Evolutionary conservation across 257 asterid species (phyloP).

Genomic region (Hygrophila difformis): DNA sequence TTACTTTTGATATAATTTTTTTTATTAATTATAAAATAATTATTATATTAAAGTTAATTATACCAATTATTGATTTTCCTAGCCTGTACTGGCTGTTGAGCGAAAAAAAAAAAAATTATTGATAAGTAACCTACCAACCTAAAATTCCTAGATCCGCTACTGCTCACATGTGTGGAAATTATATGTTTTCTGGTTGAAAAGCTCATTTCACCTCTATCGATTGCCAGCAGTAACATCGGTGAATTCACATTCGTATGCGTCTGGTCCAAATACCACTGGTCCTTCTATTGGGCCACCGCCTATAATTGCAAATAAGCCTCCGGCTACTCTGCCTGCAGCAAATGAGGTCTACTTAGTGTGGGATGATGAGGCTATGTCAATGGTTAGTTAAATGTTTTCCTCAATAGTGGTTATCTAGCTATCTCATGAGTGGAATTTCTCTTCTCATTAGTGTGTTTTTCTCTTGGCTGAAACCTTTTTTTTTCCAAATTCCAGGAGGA

Average conservation of each 20-base stretch:
- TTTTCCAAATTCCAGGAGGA: slow-evolving; percentile 59
- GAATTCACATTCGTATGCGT: slow-evolving; percentile 92
- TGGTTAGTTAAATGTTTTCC: slow-evolving; percentile 53
- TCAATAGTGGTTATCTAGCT: slow-evolving; percentile 5
- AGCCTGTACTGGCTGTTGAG: too few relatives aligned
- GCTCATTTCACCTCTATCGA: background rate
- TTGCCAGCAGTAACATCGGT: slow-evolving; percentile 29
- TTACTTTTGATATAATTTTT: too few relatives aligned
- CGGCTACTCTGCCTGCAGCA: slow-evolving; percentile 64
- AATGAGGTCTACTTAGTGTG: slow-evolving; percentile 94
- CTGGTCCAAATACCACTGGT: slow-evolving; percentile 90
- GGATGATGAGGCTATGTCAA: slow-evolving; percentile 99
- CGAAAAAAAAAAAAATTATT: too few relatives aligned
- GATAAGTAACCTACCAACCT: too few relatives aligned
- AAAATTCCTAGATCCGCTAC: too few relatives aligned
- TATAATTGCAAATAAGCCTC: slow-evolving; percentile 86
- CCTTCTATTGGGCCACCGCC: slow-evolving; percentile 99
- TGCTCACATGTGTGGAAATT: too few relatives aligned
- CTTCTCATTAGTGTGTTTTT: background rate
- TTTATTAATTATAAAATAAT: too few relatives aligned
- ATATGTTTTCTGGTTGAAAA: too few relatives aligned
- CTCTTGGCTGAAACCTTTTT: slow-evolving; percentile 8
- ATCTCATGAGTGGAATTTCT: too few relatives aligned
- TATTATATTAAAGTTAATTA: too few relatives aligned
- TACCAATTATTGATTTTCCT: too few relatives aligned